Evolutionary conservation across 2,329 filamentous ascomycete genomes (phyloP).

Genomic region (Nothophoma quercina): DNA sequence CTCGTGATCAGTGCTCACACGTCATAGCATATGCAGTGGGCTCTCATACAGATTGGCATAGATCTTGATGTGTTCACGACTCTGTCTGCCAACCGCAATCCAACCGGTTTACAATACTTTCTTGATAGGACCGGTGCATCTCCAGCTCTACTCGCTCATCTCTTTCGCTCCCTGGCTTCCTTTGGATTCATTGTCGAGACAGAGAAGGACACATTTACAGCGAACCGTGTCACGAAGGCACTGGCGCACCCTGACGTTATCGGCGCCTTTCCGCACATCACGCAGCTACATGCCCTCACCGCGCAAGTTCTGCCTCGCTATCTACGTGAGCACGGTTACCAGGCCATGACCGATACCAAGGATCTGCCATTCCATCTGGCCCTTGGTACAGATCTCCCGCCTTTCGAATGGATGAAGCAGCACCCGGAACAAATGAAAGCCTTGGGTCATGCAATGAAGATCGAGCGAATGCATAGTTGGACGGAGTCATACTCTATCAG

Average conservation of each 20-base stretch:
- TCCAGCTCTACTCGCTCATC: slow-evolving; percentile 37
- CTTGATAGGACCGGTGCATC: slow-evolving; percentile 32
- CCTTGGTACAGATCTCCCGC: slow-evolving; percentile 32
- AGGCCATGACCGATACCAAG: slow-evolving; percentile 31
- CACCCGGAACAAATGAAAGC: slow-evolving; percentile 36
- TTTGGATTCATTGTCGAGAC: slow-evolving; percentile 42
- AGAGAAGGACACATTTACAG: slow-evolving; percentile 33
- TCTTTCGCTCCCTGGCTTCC: slow-evolving; percentile 45
- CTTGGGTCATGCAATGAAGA: slow-evolving; percentile 38
- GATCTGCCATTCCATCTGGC: slow-evolving; percentile 39
- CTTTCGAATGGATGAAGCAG: slow-evolving; percentile 41
- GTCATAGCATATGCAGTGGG: slow-evolving; percentile 26
- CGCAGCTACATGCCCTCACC: slow-evolving; percentile 30
- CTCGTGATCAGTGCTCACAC: not conserved
- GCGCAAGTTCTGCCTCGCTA: slow-evolving; percentile 40
- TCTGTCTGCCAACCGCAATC: slow-evolving; percentile 16
- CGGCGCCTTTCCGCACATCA: slow-evolving; percentile 36
- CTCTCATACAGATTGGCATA: slow-evolving; percentile 31
- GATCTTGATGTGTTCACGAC: slow-evolving; percentile 30
- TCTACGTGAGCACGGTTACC: slow-evolving; percentile 37
- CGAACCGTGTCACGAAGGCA: slow-evolving; percentile 39
- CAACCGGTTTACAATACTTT: slow-evolving; percentile 26
- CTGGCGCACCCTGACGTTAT: slow-evolving; percentile 37
- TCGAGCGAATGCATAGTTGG: slow-evolving; percentile 33
- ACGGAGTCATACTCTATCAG: slow-evolving; percentile 29